Conservation (phyloP, 768 basidiomycete genomes). For the Psilocybe azurescens region DNA sequence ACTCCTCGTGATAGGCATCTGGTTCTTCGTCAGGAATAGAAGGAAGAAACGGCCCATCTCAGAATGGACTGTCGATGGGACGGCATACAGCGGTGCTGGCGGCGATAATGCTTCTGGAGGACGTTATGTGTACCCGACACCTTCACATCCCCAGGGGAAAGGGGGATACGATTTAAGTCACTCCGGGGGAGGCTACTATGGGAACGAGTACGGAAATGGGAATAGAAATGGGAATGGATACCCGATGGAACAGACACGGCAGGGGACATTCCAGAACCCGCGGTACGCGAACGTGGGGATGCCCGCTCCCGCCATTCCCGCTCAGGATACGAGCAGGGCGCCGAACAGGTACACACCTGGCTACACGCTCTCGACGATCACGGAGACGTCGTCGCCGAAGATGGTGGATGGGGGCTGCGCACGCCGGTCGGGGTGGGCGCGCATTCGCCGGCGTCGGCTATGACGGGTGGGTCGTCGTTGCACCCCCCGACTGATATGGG, state of each 20-base stretch:
- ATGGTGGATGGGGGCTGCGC: conserved; percentile 17
- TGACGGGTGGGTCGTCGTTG: background rate
- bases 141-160: conserved; percentile 3
- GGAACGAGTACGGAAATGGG: background rate
- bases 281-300: conserved; percentile 23
- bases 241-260: conserved; percentile 8
- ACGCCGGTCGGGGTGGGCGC: background rate
- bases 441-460: background rate
- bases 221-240: conserved; percentile 7
- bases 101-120: background rate
- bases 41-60: conserved; percentile 34
- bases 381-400: conserved; percentile 33
- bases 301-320: conserved; percentile 15
- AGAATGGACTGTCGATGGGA: conserved; percentile 39
- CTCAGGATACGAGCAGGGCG: conserved; percentile 8
- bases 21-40: conserved; percentile 33
- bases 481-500: background rate
- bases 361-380: conserved; percentile 33
- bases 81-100: background rate
- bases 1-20: conserved; percentile 31
- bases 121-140: conserved; percentile 1
- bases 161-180: conserved; percentile 1
- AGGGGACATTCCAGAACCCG: conserved; percentile 23
- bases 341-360: conserved; percentile 30
- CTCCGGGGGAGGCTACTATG: background rate